These are phyloP conservation scores for Pichia sp. DNA, from an alignment of 1,139 yeast genomes.

Conservation along the genomic window DNA sequence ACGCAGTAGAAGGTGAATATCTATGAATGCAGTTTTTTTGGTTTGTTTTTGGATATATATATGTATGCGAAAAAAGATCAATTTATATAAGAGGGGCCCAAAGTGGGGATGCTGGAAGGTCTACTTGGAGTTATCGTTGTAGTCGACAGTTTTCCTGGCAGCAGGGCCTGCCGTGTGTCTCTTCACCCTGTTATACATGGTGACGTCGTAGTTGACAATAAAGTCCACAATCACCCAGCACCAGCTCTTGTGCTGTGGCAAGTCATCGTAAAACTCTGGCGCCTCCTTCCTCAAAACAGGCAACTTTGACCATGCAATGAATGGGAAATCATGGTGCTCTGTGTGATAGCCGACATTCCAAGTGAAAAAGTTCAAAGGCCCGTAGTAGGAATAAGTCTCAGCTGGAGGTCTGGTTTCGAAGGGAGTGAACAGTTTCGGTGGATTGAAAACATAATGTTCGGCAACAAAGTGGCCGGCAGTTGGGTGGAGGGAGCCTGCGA, in stretches of 20 bases:
- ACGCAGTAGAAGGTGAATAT: background rate
- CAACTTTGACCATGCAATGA: constrained; percentile 82
- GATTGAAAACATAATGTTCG: constrained; percentile 77
- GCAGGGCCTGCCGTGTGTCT: constrained; percentile 37
- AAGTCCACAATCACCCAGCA: constrained; percentile 70
- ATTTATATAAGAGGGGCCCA: background rate
- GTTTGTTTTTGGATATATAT: background rate
- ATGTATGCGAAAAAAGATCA: background rate
- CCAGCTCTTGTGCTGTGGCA: constrained; percentile 81
- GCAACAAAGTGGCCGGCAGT: constrained; percentile 95
- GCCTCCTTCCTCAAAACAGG: constrained; percentile 66
- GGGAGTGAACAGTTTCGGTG: constrained; percentile 42
- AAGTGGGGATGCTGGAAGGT: background rate
- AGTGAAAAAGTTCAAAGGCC: constrained; percentile 66
- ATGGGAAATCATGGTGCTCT: constrained; percentile 95
- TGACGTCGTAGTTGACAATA: constrained; percentile 60
- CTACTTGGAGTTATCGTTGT: constrained; percentile 29
- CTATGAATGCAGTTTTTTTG: background rate
- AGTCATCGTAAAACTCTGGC: constrained; percentile 72
- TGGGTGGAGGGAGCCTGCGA: constrained; percentile 91
- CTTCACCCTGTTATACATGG: constrained; percentile 78
- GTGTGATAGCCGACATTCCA: constrained; percentile 95
- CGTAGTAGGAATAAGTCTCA: constrained; percentile 89
- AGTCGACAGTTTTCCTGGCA: constrained; percentile 26
- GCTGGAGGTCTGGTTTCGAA: constrained; percentile 44